phyloP scores from a whole-genome alignment of 2,329 filamentous ascomycete genomes.

The Colletotrichum sp. region DNA sequence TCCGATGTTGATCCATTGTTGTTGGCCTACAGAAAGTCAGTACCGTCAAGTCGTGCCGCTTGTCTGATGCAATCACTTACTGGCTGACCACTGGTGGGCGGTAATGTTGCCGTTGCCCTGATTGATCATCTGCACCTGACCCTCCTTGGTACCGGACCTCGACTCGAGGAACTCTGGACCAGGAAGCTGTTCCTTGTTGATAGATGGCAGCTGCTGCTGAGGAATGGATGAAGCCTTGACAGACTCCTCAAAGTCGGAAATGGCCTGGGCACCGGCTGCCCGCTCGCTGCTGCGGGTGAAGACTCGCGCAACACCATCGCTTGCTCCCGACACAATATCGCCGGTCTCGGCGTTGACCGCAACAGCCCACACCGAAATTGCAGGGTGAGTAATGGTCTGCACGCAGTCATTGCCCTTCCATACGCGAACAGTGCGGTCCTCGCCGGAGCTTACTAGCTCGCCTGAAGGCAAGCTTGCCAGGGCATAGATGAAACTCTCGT shows the following conservation, averaged over 20 bases:
- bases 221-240: slow-evolving; percentile 87
- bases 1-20: slow-evolving; percentile 87
- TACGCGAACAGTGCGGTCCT: slow-evolving; percentile 90
- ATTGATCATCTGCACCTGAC: slow-evolving; percentile 90
- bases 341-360: slow-evolving; percentile 82
- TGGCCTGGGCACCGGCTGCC: slow-evolving; percentile 69
- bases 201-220: slow-evolving; percentile 79
- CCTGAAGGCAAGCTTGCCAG: slow-evolving; percentile 79
- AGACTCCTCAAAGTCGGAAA: slow-evolving; percentile 80
- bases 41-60: not conserved
- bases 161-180: slow-evolving; percentile 84
- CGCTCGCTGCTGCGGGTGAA: slow-evolving; percentile 78
- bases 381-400: slow-evolving; percentile 96
- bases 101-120: slow-evolving; percentile 82
- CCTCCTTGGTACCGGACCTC: slow-evolving; percentile 91
- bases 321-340: slow-evolving; percentile 93
- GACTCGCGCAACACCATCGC: slow-evolving; percentile 83
- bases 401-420: slow-evolving; percentile 86
- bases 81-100: slow-evolving; percentile 84
- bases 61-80: slow-evolving; percentile 26
- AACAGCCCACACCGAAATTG: slow-evolving; percentile 95
- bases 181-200: slow-evolving; percentile 92
- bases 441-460: slow-evolving; percentile 88
- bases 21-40: slow-evolving; percentile 49
- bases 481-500: slow-evolving; percentile 95